Evolutionary conservation across 257 asterid genomes (phyloP).

Genomic region (Leptodermis oblonga): DNA sequence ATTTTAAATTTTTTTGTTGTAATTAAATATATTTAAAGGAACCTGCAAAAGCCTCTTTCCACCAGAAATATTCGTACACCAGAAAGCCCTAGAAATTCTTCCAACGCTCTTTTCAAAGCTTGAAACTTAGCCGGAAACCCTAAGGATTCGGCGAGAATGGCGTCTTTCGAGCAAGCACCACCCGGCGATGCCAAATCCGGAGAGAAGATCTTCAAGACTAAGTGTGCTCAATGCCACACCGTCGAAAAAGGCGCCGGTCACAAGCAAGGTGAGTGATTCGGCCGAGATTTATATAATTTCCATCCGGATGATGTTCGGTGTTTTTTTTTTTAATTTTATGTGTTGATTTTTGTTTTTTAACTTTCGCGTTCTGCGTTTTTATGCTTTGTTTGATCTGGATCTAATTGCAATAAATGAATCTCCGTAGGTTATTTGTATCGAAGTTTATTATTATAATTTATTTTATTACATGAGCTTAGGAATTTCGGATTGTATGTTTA

Average conservation of each 20-base stretch:
- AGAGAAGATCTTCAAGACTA: constrained; percentile 79
- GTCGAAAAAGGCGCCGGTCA: constrained; percentile 91
- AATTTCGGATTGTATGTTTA: neutral
- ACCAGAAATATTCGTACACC: neutral
- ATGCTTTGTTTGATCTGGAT: constrained; percentile 3
- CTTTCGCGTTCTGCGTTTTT: neutral
- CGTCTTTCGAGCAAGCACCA: constrained; percentile 71
- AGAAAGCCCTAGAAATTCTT: constrained; percentile 25
- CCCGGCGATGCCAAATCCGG: constrained; percentile 58
- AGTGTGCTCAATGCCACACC: constrained; percentile 94
- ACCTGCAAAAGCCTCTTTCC: neutral
- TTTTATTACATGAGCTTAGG: neutral
- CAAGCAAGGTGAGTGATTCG: constrained; percentile 62
- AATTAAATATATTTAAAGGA: no score
- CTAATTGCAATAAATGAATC: neutral
- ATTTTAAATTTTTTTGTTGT: no score
- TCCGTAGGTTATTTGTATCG: no score
- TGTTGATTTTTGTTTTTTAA: neutral
- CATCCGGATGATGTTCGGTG: neutral
- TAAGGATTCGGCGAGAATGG: constrained; percentile 34
- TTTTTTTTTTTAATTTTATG: neutral
- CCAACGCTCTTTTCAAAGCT: neutral
- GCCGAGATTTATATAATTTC: neutral
- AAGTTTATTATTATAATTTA: neutral
- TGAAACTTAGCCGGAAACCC: constrained; percentile 1